Evolutionary conservation across 169 alveolate genomes (phyloP).

Genomic region (Neospora caninum): DNA sequence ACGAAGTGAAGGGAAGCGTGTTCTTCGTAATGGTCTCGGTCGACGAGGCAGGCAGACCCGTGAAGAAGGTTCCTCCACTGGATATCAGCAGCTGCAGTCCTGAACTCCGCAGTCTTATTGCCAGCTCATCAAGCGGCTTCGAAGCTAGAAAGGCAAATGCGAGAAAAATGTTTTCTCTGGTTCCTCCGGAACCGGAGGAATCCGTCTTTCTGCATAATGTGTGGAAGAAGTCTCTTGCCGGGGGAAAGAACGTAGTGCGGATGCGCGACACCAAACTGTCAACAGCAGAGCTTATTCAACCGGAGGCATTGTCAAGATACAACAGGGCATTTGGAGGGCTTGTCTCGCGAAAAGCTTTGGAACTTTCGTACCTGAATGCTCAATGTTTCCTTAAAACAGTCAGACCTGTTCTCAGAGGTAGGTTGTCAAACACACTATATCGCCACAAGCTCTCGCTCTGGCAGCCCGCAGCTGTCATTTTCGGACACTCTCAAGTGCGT

Average conservation of each 20-base stretch:
- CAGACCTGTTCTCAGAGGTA: slow-evolving; percentile 50
- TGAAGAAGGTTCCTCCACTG: slow-evolving; percentile 26
- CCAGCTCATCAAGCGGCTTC: neutral
- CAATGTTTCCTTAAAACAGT: slow-evolving; percentile 41
- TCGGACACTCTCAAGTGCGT: neutral
- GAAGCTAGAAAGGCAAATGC: slow-evolving; percentile 14
- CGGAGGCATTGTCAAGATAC: slow-evolving; percentile 47
- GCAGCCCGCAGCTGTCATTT: neutral
- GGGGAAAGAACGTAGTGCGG: neutral
- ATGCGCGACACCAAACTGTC: slow-evolving; percentile 50
- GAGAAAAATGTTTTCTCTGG: neutral
- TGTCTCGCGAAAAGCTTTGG: slow-evolving; percentile 62
- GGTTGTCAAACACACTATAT: neutral
- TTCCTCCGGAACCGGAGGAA: slow-evolving; percentile 56
- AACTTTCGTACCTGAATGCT: slow-evolving; percentile 64
- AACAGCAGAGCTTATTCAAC: slow-evolving; percentile 63
- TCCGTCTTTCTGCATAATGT: slow-evolving; percentile 46
- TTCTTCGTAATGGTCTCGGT: slow-evolving; percentile 65
- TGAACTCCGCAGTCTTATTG: neutral
- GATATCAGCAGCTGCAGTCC: slow-evolving; percentile 33
- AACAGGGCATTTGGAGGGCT: slow-evolving; percentile 61
- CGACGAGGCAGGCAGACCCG: slow-evolving; percentile 43
- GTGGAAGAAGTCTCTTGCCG: slow-evolving; percentile 38
- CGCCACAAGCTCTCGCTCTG: neutral
- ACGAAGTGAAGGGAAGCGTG: slow-evolving; percentile 41